Evolutionary conservation across 2,329 filamentous ascomycete species (phyloP).

Genomic region (Lojkania enalia): DNA sequence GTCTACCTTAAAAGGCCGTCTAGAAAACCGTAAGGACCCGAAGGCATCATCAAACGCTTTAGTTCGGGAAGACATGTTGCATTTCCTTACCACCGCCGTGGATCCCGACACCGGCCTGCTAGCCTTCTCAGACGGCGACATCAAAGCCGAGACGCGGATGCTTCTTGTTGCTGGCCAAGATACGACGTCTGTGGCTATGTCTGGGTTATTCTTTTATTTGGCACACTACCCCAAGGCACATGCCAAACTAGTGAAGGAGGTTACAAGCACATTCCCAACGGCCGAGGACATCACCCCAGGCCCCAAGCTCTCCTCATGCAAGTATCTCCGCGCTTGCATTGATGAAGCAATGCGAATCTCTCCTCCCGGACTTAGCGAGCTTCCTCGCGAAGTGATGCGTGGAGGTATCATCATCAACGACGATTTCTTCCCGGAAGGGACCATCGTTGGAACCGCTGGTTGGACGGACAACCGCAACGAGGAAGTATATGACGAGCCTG

Average conservation of each 20-base stretch:
- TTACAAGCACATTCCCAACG: conserved; percentile 9
- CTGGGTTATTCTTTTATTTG: conserved; percentile 17
- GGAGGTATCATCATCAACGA: conserved; percentile 23
- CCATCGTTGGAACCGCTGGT: conserved; percentile 16
- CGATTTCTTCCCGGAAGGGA: conserved; percentile 16
- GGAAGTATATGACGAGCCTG: conserved; percentile 17
- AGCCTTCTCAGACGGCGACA: conserved; percentile 38
- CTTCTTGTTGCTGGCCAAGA: conserved; percentile 20
- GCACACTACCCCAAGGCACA: conserved; percentile 5
- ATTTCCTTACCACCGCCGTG: conserved; percentile 43
- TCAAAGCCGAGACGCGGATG: conserved; percentile 28
- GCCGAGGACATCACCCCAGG: conserved; percentile 11
- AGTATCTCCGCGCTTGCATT: conserved; percentile 20
- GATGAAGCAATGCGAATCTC: conserved; percentile 21
- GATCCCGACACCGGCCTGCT: conserved; percentile 43
- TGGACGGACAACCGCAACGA: conserved; percentile 20
- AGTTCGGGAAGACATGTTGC: conserved; percentile 48
- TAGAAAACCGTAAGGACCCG: neutral
- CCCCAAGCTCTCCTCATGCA: conserved; percentile 10
- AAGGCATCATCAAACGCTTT: neutral
- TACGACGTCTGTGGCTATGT: conserved; percentile 9
- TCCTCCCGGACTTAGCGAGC: conserved; percentile 19
- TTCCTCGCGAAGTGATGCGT: conserved; percentile 16
- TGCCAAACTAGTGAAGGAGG: conserved; percentile 12
- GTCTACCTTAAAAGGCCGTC: neutral